Percentiles rank a stretch among this genome's conserved stretches.
These are phyloP conservation scores for Samsoniella hepiali DNA, from an alignment of 2,329 filamentous ascomycete species.

Conservation along the genomic window DNA sequence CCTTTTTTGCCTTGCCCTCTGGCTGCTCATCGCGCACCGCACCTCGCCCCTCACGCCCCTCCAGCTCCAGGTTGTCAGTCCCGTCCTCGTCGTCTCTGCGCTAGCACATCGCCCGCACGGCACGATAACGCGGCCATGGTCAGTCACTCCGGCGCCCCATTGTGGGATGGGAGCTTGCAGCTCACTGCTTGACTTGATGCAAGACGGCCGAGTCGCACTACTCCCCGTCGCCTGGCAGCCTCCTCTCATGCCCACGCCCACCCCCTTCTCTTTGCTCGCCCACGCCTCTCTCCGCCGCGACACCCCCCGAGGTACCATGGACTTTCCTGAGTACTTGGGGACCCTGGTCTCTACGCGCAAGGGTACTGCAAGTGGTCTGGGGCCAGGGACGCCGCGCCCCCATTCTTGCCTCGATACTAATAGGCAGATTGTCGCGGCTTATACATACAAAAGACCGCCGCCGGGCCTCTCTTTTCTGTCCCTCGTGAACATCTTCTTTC, in stretches of 20 bases:
- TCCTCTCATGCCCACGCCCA: not conserved
- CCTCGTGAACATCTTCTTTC: slow-evolving; percentile 7
- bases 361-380: slow-evolving; percentile 4
- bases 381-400: slow-evolving; percentile 7
- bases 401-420: slow-evolving; percentile 10
- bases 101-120: slow-evolving; percentile 14
- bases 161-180: slow-evolving; percentile 9
- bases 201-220: slow-evolving; percentile 1
- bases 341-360: slow-evolving; percentile 8
- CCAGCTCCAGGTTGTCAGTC: not conserved
- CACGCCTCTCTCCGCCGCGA: not conserved
- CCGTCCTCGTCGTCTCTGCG: not conserved
- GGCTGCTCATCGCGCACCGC: not conserved
- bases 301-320: slow-evolving; percentile 7
- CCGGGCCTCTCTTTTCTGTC: slow-evolving; percentile 12
- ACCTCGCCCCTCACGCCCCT: not conserved
- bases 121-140: not conserved
- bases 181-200: not conserved
- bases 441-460: slow-evolving; percentile 18
- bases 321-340: slow-evolving; percentile 7
- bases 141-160: not conserved
- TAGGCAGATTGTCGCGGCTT: slow-evolving; percentile 14
- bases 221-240: not conserved
- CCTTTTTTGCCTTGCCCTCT: not conserved
- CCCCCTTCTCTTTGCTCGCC: not conserved